Evolutionary conservation across 371 early-diverging fungal species (phyloP).

Genomic region (Neoconidiobolus thromboides): DNA sequence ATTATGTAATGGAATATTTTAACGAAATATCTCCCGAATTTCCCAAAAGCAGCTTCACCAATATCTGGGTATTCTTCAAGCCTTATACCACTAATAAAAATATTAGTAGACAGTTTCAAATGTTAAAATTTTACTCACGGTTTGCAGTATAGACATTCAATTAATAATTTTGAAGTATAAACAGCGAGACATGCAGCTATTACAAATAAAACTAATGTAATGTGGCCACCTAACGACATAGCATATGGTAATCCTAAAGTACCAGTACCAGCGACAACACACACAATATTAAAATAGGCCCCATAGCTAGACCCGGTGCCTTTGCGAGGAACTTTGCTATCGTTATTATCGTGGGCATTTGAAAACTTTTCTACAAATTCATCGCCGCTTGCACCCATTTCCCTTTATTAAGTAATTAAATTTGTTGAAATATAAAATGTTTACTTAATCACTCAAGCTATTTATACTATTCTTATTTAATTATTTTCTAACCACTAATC

Average conservation of each 20-base stretch:
- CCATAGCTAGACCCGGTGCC: neutral
- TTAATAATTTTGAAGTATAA: conserved; percentile 44
- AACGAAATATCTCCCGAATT: conserved; percentile 29
- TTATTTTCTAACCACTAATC: no score
- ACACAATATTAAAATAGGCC: conserved; percentile 24
- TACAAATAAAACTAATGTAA: conserved; percentile 52
- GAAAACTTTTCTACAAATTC: no score
- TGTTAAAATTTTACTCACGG: conserved; percentile 20
- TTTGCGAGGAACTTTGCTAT: no score
- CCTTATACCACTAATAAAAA: neutral
- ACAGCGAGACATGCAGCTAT: conserved; percentile 51
- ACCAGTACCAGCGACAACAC: conserved; percentile 4
- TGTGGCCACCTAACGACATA: conserved; percentile 58
- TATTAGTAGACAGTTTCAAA: no score
- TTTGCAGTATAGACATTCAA: conserved; percentile 47
- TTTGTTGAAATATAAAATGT: no score
- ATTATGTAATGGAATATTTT: conserved; percentile 44
- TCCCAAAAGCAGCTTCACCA: conserved; percentile 44
- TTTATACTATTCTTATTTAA: no score
- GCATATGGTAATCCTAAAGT: conserved; percentile 50
- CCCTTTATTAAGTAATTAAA: no score
- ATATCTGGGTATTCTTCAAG: conserved; percentile 19
- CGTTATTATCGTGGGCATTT: no score
- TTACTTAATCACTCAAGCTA: no score
- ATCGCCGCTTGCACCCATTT: no score